These are phyloP conservation scores for Candida manassasensis DNA, from an alignment of 805 yeast species.

Conservation along the genomic window DNA sequence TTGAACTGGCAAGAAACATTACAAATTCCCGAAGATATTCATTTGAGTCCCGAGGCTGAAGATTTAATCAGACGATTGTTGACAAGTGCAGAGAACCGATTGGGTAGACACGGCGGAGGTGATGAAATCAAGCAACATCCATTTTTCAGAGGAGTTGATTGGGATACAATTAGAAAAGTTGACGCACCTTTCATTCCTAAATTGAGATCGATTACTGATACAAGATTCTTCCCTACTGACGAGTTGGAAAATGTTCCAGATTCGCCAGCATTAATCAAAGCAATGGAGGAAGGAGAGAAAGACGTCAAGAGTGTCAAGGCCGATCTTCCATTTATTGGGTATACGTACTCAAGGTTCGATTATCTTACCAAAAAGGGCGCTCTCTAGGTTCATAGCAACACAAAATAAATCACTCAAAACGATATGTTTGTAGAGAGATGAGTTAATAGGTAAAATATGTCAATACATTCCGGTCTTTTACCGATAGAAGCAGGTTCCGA, in stretches of 20 bases:
- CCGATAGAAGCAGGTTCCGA: no score
- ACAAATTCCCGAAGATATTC: constrained; percentile 88
- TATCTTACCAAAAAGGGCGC: constrained; percentile 78
- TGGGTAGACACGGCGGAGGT: constrained; percentile 90
- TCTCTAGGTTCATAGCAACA: background rate
- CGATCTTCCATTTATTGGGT: constrained; percentile 95
- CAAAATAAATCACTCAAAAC: no score
- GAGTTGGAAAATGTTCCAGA: constrained; percentile 94
- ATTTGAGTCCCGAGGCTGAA: constrained; percentile 82
- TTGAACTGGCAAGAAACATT: constrained; percentile 86
- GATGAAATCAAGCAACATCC: constrained; percentile 88
- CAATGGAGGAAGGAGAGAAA: constrained; percentile 60
- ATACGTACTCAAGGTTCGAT: constrained; percentile 92
- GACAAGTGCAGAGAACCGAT: constrained; percentile 71
- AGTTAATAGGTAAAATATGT: no score
- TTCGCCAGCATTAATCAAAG: constrained; percentile 55
- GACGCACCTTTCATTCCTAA: constrained; percentile 94
- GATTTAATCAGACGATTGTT: constrained; percentile 75
- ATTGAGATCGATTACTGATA: constrained; percentile 87
- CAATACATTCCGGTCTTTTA: no score
- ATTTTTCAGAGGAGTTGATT: constrained; percentile 92
- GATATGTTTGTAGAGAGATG: no score
- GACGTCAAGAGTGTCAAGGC: constrained; percentile 60
- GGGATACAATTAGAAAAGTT: constrained; percentile 83
- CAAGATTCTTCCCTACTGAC: constrained; percentile 96